Evolutionary conservation across 306 rosid species (phyloP).

Genomic region (Prunus davidiana): DNA sequence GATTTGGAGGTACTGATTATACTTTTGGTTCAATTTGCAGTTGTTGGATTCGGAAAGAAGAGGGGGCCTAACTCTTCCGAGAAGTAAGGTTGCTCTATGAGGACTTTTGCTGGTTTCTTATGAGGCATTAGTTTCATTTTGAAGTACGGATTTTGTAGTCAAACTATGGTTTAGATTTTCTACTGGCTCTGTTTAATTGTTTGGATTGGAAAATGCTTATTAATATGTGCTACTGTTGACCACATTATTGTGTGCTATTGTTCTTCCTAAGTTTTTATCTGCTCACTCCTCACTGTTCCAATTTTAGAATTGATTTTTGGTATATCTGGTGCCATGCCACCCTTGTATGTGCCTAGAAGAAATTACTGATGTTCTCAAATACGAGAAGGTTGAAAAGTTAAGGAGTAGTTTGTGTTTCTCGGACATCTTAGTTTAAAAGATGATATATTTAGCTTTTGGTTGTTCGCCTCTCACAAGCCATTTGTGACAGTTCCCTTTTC

Average conservation of each 20-base stretch:
- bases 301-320: neutral
- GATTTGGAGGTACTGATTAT: neutral
- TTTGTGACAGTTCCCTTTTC: no score
- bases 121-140: neutral
- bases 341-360: neutral
- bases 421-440: neutral
- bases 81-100: constrained; percentile 30
- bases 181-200: neutral
- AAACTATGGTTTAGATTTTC: neutral
- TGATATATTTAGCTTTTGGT: neutral
- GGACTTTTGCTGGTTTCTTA: neutral
- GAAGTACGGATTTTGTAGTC: neutral
- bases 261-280: neutral
- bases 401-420: neutral
- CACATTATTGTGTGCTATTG: neutral
- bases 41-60: constrained; percentile 60
- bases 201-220: neutral
- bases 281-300: neutral
- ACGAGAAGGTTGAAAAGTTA: no score
- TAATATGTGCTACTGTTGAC: neutral
- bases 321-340: neutral
- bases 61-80: constrained; percentile 60
- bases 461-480: neutral
- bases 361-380: neutral
- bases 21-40: constrained; percentile 22